These are phyloP conservation scores for Spinellus fusiger DNA, from an alignment of 192 early-diverging fungal species.

Conservation along the genomic window DNA sequence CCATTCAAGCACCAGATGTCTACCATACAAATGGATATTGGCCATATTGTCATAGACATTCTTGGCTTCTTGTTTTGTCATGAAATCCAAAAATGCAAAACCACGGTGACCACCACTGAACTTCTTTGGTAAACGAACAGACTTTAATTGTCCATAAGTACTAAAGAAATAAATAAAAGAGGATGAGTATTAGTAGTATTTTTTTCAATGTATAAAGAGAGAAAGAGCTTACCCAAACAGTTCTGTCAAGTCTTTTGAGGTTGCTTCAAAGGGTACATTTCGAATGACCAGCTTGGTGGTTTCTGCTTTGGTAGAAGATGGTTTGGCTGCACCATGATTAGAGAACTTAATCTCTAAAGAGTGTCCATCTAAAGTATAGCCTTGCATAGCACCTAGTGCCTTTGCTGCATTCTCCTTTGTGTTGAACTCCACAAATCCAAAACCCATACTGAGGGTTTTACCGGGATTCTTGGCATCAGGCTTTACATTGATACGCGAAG, in stretches of 20 bases:
- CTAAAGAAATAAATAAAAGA: conserved; percentile 33
- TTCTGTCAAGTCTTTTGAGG: conserved; percentile 85
- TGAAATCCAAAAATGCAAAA: conserved; percentile 97
- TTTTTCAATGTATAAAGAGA: no score
- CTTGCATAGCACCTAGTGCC: conserved; percentile 85
- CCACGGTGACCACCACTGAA: conserved; percentile 91
- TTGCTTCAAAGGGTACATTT: conserved; percentile 96
- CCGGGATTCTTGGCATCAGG: conserved; percentile 79
- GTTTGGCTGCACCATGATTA: conserved; percentile 58
- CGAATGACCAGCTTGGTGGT: conserved; percentile 65
- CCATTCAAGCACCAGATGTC: conserved; percentile 95
- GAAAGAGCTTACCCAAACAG: conserved; percentile 71
- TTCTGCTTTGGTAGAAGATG: conserved; percentile 84
- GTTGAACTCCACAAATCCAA: conserved; percentile 94
- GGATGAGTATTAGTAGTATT: background rate
- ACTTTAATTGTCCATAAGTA: conserved; percentile 91
- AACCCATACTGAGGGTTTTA: conserved; percentile 86
- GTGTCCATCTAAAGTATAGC: conserved; percentile 81
- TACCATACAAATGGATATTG: conserved; percentile 94
- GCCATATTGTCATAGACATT: conserved; percentile 80
- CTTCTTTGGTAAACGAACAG: conserved; percentile 91
- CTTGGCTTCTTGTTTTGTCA: conserved; percentile 93
- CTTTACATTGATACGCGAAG: conserved; percentile 79
- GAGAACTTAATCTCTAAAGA: conserved; percentile 90
- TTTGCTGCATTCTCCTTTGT: conserved; percentile 72